Percentiles rank a stretch among this genome's conserved stretches.
phyloP scores from a whole-genome alignment of 768 basidiomycete species.

The Boletus eberwhitei region DNA sequence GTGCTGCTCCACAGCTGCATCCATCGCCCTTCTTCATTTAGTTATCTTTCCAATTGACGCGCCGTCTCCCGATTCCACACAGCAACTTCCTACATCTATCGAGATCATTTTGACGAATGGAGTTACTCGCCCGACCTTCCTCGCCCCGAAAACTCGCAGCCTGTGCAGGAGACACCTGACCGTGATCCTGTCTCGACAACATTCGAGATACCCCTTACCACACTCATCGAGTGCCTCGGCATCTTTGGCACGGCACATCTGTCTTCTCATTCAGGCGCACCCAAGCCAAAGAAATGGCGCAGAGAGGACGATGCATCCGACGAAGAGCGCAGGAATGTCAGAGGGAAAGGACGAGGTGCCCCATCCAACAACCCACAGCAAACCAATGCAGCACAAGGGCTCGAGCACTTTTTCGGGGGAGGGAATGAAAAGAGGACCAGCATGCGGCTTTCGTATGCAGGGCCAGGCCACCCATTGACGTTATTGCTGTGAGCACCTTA shows the following conservation, averaged over 20 bases:
- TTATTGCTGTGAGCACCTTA: conserved; percentile 66
- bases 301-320: conserved; percentile 47
- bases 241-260: conserved; percentile 80
- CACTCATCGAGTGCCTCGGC: conserved; percentile 86
- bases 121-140: conserved; percentile 48
- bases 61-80: not conserved
- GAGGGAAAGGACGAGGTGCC: conserved; percentile 25
- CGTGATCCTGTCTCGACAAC: conserved; percentile 32
- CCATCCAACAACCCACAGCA: conserved; percentile 19
- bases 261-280: conserved; percentile 26
- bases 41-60: not conserved
- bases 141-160: conserved; percentile 25
- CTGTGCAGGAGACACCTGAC: conserved; percentile 12
- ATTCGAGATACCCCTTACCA: conserved; percentile 83
- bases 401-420: conserved; percentile 60
- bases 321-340: conserved; percentile 33
- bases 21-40: not conserved
- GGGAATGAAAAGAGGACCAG: conserved; percentile 64
- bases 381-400: conserved; percentile 14
- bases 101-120: conserved; percentile 79
- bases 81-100: conserved; percentile 84
- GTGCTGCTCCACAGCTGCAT: not conserved
- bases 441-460: conserved; percentile 81
- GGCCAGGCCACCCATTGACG: conserved; percentile 73
- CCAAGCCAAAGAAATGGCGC: conserved; percentile 49